phyloP scores from a whole-genome alignment of 1,284 basidiomycete species.

The Ceratobasidium sp. region DNA sequence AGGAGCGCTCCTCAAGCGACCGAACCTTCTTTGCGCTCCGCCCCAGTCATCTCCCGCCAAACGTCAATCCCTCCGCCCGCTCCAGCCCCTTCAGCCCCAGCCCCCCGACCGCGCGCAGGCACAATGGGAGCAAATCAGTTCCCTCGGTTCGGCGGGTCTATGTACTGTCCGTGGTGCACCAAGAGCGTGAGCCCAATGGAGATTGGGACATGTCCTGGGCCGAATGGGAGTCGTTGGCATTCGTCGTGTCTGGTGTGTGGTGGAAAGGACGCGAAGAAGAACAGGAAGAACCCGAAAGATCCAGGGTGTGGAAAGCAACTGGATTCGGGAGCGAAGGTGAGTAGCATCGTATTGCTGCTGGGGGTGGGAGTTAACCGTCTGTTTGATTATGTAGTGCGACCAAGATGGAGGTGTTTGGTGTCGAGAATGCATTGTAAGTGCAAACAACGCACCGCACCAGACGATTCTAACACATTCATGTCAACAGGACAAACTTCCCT shows the following conservation, averaged over 20 bases:
- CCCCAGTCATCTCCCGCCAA: constrained; percentile 20
- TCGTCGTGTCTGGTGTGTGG: constrained; percentile 78
- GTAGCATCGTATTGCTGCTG: constrained; percentile 51
- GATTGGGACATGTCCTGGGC: constrained; percentile 80
- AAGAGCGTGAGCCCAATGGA: constrained; percentile 81
- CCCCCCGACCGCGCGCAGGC: constrained; percentile 23
- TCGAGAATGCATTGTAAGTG: constrained; percentile 75
- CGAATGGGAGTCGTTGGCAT: constrained; percentile 82
- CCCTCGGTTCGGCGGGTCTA: constrained; percentile 46
- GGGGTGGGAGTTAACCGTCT: too few relatives aligned
- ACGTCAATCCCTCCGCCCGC: constrained; percentile 59
- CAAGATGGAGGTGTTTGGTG: constrained; percentile 78
- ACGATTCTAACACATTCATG: not conserved
- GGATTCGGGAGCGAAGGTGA: constrained; percentile 82
- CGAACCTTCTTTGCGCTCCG: constrained; percentile 28
- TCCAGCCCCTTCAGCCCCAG: constrained; percentile 65
- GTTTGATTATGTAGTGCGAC: constrained; percentile 5
- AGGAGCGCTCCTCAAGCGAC: constrained; percentile 17
- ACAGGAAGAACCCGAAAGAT: constrained; percentile 62
- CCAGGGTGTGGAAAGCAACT: constrained; percentile 83
- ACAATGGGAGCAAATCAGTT: constrained; percentile 46
- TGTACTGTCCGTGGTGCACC: constrained; percentile 74
- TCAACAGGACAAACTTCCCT: constrained; percentile 31
- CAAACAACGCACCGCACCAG: not conserved
- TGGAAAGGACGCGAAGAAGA: constrained; percentile 59